These are phyloP conservation scores for Spirogloea muscicola DNA, from an alignment of 139 green algal genomes.

Conservation along the genomic window DNA sequence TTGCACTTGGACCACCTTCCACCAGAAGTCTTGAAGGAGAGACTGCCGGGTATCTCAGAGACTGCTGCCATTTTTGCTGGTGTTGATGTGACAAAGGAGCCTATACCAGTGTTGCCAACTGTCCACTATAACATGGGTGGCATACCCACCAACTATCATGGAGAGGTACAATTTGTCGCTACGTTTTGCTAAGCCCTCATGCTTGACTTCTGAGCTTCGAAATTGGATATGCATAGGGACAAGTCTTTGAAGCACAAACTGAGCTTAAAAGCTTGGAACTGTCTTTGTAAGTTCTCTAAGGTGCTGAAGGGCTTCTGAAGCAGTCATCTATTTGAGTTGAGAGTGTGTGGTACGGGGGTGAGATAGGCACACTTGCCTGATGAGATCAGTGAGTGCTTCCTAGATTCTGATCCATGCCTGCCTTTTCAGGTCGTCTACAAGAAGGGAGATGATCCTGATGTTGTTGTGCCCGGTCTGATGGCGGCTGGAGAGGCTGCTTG, in stretches of 20 bases:
- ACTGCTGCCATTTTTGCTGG: slow-evolving; percentile 98
- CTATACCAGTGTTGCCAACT: slow-evolving; percentile 93
- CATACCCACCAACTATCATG: slow-evolving; percentile 94
- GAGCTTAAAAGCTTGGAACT: no score
- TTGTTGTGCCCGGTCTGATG: slow-evolving; percentile 86
- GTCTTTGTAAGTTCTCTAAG: no score
- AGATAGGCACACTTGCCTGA: no score
- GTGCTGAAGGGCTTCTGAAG: no score
- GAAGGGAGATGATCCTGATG: slow-evolving; percentile 66
- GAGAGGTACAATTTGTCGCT: slow-evolving; percentile 56
- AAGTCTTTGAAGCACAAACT: slow-evolving; percentile 3
- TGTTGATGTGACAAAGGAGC: slow-evolving; percentile 94
- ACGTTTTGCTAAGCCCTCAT: not conserved
- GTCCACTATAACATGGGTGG: slow-evolving; percentile 99
- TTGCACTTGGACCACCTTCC: slow-evolving; percentile 97
- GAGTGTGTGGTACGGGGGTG: no score
- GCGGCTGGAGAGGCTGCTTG: slow-evolving; percentile 89
- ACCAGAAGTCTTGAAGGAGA: slow-evolving; percentile 92
- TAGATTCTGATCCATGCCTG: no score
- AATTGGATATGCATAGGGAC: not conserved
- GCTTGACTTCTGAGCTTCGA: no score
- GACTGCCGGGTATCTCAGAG: slow-evolving; percentile 94
- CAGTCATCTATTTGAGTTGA: no score
- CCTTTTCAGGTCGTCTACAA: slow-evolving; percentile 58
- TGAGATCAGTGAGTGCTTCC: no score